phyloP scores from a whole-genome alignment of 2,329 filamentous ascomycete species.

The Fusarium tupiense region DNA sequence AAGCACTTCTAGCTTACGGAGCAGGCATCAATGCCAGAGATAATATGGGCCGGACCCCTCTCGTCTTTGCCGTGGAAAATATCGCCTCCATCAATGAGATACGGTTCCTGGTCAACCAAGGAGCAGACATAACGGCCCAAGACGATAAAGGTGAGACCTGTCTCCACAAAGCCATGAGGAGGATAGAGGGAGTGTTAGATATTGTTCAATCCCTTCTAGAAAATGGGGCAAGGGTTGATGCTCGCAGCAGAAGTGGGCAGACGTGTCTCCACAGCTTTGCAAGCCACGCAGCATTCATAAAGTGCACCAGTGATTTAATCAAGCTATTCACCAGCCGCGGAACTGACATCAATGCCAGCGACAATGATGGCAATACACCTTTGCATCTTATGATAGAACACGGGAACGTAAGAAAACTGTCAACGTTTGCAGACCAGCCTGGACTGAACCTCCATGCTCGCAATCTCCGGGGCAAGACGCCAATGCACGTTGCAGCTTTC shows the following conservation, averaged over 20 bases:
- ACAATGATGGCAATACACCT: accelerated
- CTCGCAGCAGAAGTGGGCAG: accelerated
- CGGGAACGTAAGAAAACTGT: too few species aligned
- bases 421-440: accelerated
- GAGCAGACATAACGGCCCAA: not conserved
- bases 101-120: accelerated
- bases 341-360: accelerated
- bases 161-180: accelerated
- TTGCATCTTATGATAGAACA: accelerated
- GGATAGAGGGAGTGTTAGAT: accelerated
- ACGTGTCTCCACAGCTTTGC: not conserved
- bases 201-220: accelerated
- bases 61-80: accelerated
- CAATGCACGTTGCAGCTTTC: not conserved
- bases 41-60: accelerated
- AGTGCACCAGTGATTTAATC: accelerated
- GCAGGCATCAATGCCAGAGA: not conserved
- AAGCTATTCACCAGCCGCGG: accelerated
- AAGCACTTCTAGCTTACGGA: accelerated
- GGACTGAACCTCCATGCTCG: not conserved
- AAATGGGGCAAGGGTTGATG: not conserved
- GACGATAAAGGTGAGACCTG: accelerated
- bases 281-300: too few species aligned
- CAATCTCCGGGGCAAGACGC: accelerated
- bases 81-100: accelerated